Conservation (phyloP, 1,139 yeast genomes). For the Lodderomyces margitis region DNA sequence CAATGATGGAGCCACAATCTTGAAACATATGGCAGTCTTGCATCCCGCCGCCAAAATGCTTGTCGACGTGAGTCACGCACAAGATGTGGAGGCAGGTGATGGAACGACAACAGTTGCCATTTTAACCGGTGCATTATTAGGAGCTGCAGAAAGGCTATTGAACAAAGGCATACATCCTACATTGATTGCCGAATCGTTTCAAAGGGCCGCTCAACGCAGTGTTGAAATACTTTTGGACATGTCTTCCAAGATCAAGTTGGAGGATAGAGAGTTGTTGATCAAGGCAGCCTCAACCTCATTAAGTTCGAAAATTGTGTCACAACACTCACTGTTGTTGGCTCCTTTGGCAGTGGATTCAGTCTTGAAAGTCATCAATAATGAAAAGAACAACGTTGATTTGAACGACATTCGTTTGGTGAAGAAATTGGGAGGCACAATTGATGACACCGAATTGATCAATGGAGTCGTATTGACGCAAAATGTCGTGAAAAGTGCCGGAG, state of each 20-base stretch:
- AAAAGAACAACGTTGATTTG: constrained; percentile 66
- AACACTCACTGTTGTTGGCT: constrained; percentile 77
- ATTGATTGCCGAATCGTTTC: constrained; percentile 90
- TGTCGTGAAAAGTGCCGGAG: constrained; percentile 88
- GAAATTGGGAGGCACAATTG: constrained; percentile 96
- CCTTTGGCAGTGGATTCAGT: constrained; percentile 96
- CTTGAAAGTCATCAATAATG: constrained; percentile 63
- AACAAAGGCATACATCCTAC: constrained; percentile 96
- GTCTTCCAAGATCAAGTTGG: constrained; percentile 73
- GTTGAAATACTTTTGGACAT: constrained; percentile 80
- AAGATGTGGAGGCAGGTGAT: constrained; percentile 98
- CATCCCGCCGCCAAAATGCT: constrained; percentile 99
- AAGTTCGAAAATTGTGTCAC: constrained; percentile 93
- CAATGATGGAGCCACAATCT: constrained; percentile 96
- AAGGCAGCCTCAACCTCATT: constrained; percentile 94
- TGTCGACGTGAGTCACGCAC: constrained; percentile 96
- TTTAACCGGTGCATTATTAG: constrained; percentile 87
- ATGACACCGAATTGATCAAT: constrained; percentile 88
- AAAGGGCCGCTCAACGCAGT: constrained; percentile 87
- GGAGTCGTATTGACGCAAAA: constrained; percentile 93
- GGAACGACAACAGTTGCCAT: constrained; percentile 98
- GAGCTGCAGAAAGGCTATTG: constrained; percentile 89
- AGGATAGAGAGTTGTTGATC: constrained; percentile 76
- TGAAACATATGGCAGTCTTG: constrained; percentile 95
- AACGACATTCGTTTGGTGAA: constrained; percentile 85